Percentiles rank a stretch among this genome's conserved stretches.
Conservation (phyloP, 176 grass and related monocot species). For the Rhynchospora pubera region DNA sequence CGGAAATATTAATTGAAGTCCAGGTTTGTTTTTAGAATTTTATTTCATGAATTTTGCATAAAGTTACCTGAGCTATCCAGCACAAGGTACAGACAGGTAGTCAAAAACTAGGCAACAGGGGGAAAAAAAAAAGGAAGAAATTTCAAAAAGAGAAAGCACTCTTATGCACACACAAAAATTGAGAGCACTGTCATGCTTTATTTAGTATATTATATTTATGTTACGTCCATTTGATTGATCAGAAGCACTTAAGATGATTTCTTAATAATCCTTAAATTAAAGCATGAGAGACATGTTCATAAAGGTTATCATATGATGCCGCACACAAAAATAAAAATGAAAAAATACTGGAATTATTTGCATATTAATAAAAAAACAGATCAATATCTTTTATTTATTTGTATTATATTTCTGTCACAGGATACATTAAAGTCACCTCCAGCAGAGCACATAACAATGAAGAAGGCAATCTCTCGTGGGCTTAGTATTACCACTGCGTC, state of each 20-base stretch:
- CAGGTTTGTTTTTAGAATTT: constrained; percentile 36
- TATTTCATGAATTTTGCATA: neutral
- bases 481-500: constrained; percentile 63
- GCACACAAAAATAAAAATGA: neutral
- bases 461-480: constrained; percentile 59
- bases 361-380: neutral
- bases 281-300: neutral
- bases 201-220: neutral
- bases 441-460: constrained; percentile 69
- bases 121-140: neutral
- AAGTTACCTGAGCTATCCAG: neutral
- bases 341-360: neutral
- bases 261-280: neutral
- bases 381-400: neutral
- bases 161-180: neutral
- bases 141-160: neutral
- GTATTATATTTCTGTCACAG: constrained; percentile 13
- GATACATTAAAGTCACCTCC: constrained; percentile 67
- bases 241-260: neutral
- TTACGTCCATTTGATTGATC: neutral
- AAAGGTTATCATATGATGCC: neutral
- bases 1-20: constrained; percentile 80
- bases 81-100: neutral
- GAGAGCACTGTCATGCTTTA: neutral
- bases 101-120: neutral